phyloP scores from a whole-genome alignment of 225 moss, liverwort and hornwort genomes.

The Bryum argenteum region DNA sequence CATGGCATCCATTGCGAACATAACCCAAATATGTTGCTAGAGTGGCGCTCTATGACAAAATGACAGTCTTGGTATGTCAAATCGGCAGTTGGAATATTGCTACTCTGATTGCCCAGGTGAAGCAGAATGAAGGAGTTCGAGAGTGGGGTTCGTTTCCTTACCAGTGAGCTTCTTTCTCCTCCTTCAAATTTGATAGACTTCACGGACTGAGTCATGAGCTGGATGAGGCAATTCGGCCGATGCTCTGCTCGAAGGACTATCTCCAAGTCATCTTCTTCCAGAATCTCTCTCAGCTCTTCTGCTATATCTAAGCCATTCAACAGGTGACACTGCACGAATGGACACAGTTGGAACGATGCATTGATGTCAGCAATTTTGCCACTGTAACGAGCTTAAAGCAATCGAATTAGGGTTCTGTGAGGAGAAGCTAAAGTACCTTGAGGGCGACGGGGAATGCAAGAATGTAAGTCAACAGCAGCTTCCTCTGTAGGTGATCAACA shows the following conservation, averaged over 20 bases:
- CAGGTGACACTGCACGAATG: constrained; percentile 78
- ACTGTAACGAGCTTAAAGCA: too few relatives aligned
- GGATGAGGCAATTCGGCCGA: constrained; percentile 87
- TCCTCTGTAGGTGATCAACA: constrained; percentile 50
- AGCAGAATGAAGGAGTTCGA: too few relatives aligned
- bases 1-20: too few relatives aligned
- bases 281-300: constrained; percentile 64
- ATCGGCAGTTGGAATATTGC: too few relatives aligned
- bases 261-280: constrained; percentile 81
- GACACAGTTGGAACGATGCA: constrained; percentile 1
- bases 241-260: constrained; percentile 75
- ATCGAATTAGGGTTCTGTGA: too few relatives aligned
- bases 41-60: too few relatives aligned
- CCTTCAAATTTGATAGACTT: constrained; percentile 53
- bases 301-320: constrained; percentile 64
- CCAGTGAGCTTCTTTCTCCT: constrained; percentile 55
- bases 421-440: constrained; percentile 48
- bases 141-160: constrained; percentile 39
- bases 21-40: too few relatives aligned
- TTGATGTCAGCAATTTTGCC: too few relatives aligned
- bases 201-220: constrained; percentile 83
- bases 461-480: constrained; percentile 69
- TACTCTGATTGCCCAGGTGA: too few relatives aligned
- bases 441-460: constrained; percentile 82
- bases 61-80: too few relatives aligned